A percentile compares a stretch with the other conserved stretches of the same genome.
phyloP scores from a whole-genome alignment of 306 rosid species.

The Quercus rubra region DNA sequence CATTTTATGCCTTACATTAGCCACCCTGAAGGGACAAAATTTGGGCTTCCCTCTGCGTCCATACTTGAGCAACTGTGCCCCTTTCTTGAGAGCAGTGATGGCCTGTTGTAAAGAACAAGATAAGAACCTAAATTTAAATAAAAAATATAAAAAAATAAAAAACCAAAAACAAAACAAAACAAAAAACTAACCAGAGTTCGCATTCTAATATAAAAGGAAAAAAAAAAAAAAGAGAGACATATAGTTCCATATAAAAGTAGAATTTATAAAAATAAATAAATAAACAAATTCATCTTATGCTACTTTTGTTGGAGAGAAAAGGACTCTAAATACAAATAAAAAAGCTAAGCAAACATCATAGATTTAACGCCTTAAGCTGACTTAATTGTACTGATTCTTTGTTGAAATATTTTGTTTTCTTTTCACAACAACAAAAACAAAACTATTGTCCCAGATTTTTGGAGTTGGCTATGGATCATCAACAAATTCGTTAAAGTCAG shows the following conservation, averaged over 20 bases:
- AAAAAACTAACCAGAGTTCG: not conserved
- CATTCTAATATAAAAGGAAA: not conserved
- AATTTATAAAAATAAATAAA: too few relatives aligned
- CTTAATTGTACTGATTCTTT: not conserved
- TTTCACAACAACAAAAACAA: too few relatives aligned
- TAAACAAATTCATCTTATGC: too few relatives aligned
- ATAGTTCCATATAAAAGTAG: not conserved
- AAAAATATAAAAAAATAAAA: too few relatives aligned
- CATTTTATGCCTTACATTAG: conserved; percentile 62
- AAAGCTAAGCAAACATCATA: not conserved
- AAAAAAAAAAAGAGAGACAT: not conserved
- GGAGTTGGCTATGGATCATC: too few relatives aligned
- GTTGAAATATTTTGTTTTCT: not conserved
- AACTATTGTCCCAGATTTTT: too few relatives aligned
- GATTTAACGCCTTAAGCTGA: not conserved
- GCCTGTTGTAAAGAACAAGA: conserved; percentile 62
- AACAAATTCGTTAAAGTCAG: too few relatives aligned
- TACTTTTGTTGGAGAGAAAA: too few relatives aligned
- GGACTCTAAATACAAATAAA: not conserved
- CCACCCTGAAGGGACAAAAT: conserved; percentile 92
- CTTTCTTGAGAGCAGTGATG: conserved; percentile 95
- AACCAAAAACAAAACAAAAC: not conserved
- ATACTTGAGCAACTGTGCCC: conserved; percentile 91
- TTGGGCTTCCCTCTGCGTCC: conserved; percentile 99
- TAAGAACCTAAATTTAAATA: conserved; percentile 7